These are phyloP conservation scores for Bruguiera hainesii DNA, from an alignment of 441 rosid genomes.

Conservation along the genomic window DNA sequence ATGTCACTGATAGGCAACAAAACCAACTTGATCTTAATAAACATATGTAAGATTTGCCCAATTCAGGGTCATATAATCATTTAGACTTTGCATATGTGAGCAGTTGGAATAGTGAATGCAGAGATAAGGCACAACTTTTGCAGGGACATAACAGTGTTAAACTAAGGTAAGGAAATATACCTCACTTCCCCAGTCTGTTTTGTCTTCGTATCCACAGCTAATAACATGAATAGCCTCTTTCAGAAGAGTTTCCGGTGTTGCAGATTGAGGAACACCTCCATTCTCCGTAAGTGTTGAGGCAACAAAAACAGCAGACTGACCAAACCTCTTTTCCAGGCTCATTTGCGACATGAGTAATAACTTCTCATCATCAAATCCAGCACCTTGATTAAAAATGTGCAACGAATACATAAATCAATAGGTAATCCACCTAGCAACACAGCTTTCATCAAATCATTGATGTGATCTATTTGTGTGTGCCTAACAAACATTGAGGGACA, in stretches of 20 bases:
- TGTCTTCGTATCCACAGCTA: slow-evolving; percentile 97
- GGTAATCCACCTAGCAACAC: too few species aligned
- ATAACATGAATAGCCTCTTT: slow-evolving; percentile 99
- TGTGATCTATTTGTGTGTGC: neutral
- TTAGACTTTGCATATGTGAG: neutral
- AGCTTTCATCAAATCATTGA: neutral
- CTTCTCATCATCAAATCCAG: slow-evolving; percentile 98
- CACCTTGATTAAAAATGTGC: slow-evolving; percentile 45
- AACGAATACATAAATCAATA: neutral
- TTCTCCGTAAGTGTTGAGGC: slow-evolving; percentile 98
- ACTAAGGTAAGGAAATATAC: slow-evolving; percentile 26
- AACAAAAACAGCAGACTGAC: slow-evolving; percentile 93
- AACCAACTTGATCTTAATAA: neutral
- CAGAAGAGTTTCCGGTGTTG: slow-evolving; percentile 87
- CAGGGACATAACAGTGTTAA: neutral
- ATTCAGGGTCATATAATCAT: neutral
- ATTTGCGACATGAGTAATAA: slow-evolving; percentile 94
- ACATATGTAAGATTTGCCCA: slow-evolving; percentile 2
- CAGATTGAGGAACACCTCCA: slow-evolving; percentile 95
- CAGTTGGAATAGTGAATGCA: too few species aligned
- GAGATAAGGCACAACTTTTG: neutral
- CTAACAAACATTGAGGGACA: neutral
- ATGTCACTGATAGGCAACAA: slow-evolving; percentile 1
- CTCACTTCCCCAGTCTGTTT: slow-evolving; percentile 97
- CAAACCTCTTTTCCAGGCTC: slow-evolving; percentile 95